phyloP scores from a whole-genome alignment of 495 filamentous ascomycete genomes.

The Penicillium maclennaniae region DNA sequence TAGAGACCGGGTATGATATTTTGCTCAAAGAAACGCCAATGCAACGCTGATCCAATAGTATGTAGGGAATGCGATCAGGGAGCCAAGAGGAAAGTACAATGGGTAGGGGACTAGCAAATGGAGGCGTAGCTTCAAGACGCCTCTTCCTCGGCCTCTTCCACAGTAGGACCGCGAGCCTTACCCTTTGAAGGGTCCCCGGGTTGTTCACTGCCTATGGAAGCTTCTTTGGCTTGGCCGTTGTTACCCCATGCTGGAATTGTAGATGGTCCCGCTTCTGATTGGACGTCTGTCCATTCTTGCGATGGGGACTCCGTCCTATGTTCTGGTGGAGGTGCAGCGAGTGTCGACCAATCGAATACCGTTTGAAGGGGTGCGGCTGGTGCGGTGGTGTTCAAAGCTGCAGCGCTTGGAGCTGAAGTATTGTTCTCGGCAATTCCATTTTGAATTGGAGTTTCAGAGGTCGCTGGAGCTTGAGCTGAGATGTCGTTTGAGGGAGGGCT shows the following conservation, averaged over 20 bases:
- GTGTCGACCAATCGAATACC: slow-evolving; percentile 16
- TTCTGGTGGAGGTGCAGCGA: slow-evolving; percentile 9
- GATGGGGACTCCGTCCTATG: slow-evolving; percentile 27
- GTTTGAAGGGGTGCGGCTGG: neutral
- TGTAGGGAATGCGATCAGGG: slow-evolving; percentile 4
- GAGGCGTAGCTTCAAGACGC: slow-evolving; percentile 9
- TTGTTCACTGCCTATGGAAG: neutral
- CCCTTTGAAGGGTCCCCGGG: slow-evolving; percentile 33
- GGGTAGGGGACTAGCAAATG: neutral
- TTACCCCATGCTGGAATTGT: slow-evolving; percentile 16
- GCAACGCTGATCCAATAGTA: slow-evolving; percentile 22
- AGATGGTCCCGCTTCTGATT: slow-evolving; percentile 16
- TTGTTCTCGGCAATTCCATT: neutral
- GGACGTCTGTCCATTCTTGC: slow-evolving; percentile 38
- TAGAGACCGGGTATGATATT: slow-evolving; percentile 32
- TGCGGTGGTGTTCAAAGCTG: neutral
- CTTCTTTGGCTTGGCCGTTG: neutral
- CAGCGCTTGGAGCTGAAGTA: neutral
- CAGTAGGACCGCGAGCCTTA: slow-evolving; percentile 45
- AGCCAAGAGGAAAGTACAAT: slow-evolving; percentile 5
- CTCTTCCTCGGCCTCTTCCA: slow-evolving; percentile 49
- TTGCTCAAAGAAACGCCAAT: slow-evolving; percentile 30
- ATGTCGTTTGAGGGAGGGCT: neutral
- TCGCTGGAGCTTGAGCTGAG: neutral
- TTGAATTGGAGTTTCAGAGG: neutral